These are phyloP conservation scores for apple (Malus domestica) DNA, from an alignment of 306 rosid genomes.

Conservation along the genomic window DNA sequence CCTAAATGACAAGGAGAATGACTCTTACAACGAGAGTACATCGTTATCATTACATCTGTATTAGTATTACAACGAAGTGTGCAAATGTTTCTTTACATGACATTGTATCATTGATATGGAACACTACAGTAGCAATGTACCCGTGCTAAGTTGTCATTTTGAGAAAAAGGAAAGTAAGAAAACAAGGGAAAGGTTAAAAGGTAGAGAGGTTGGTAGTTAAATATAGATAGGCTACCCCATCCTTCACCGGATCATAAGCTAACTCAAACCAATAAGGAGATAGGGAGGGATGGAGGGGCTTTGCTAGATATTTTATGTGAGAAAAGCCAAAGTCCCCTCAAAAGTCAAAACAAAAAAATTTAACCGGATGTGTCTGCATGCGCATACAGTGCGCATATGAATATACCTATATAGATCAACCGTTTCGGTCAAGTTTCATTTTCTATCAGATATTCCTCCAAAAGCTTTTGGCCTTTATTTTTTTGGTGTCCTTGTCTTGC, in stretches of 20 bases:
- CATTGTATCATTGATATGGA: no score
- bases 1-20: no score
- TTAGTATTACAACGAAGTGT: background rate
- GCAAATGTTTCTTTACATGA: background rate
- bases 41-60: no score
- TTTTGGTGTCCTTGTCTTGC: background rate
- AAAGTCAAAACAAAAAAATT: constrained; percentile 37
- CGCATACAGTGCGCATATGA: background rate
- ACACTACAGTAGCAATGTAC: no score
- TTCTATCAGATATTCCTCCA: background rate
- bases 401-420: background rate
- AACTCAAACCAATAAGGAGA: constrained; percentile 36
- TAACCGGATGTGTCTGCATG: constrained; percentile 7
- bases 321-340: background rate
- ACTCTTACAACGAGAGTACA: background rate
- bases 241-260: constrained; percentile 47
- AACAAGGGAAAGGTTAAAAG: background rate
- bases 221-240: constrained; percentile 41
- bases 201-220: constrained; percentile 32
- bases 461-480: background rate
- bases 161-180: background rate
- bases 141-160: no score
- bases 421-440: background rate
- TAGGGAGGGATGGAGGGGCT: background rate
- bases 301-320: background rate